phyloP scores from a whole-genome alignment of 371 early-diverging fungal species.

The Umbelopsis sp. region DNA sequence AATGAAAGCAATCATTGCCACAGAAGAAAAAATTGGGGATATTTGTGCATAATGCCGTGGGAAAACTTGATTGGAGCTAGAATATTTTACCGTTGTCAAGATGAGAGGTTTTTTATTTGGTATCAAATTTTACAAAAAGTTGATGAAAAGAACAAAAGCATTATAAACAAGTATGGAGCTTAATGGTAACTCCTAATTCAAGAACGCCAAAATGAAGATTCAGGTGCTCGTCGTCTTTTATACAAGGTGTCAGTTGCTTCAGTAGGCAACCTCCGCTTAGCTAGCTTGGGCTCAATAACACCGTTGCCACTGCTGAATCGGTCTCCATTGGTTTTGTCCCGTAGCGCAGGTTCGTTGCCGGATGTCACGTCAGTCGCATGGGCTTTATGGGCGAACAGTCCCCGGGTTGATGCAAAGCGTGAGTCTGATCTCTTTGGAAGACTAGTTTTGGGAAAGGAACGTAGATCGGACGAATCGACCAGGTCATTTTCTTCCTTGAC shows the following conservation, averaged over 20 bases:
- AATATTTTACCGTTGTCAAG: slow-evolving; percentile 6
- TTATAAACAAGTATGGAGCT: neutral
- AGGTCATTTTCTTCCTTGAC: slow-evolving; percentile 4
- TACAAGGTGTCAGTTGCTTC: slow-evolving; percentile 8
- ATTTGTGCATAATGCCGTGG: slow-evolving; percentile 9
- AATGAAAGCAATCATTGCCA: neutral
- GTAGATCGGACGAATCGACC: neutral
- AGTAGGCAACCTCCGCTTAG: slow-evolving; percentile 1
- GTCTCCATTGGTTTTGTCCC: slow-evolving; percentile 4
- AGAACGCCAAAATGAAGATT: slow-evolving; percentile 9
- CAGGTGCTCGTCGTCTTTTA: slow-evolving; percentile 6
- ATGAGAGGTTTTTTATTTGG: neutral
- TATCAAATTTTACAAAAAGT: neutral
- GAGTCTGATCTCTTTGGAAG: neutral
- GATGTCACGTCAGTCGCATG: neutral
- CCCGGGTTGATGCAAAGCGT: neutral
- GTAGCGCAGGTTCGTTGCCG: neutral
- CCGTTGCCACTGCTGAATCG: neutral
- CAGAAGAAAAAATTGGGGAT: neutral
- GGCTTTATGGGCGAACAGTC: neutral
- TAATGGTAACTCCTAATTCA: neutral
- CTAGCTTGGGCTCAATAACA: neutral
- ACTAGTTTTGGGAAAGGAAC: neutral
- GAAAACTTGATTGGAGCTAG: slow-evolving; percentile 1
- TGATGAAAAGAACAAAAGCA: neutral